Evolutionary conservation across 345 rosid species (phyloP).

Genomic region (Pugionium cornutum): DNA sequence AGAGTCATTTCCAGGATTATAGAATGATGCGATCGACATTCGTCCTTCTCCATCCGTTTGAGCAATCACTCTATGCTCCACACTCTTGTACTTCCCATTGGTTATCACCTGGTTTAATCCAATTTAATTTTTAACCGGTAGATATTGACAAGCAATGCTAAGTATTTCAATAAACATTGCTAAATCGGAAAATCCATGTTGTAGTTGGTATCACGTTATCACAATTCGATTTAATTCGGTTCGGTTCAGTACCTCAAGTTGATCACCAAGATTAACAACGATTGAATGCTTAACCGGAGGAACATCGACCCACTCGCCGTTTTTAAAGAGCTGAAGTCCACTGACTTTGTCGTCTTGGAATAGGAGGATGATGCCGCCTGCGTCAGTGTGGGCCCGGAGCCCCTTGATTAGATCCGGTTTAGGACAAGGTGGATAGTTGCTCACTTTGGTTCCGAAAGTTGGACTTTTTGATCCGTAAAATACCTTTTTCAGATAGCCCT

Average conservation of each 20-base stretch:
- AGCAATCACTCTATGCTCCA: conserved; percentile 79
- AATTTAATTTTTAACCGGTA: not conserved
- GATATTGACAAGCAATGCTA: too few relatives aligned
- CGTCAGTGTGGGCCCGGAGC: conserved; percentile 96
- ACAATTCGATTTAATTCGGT: conserved; percentile 1
- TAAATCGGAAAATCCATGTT: not conserved
- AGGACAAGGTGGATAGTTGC: conserved; percentile 98
- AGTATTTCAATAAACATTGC: not conserved
- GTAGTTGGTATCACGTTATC: too few relatives aligned
- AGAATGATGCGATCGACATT: conserved; percentile 94
- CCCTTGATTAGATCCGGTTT: conserved; percentile 90
- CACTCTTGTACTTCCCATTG: conserved; percentile 91
- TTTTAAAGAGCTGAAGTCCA: conserved; percentile 93
- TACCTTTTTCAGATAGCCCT: conserved; percentile 69
- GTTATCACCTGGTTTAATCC: conserved; percentile 66
- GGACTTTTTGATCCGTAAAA: conserved; percentile 73
- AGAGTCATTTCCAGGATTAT: conserved; percentile 89
- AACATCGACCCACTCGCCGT: conserved; percentile 84
- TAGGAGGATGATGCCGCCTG: conserved; percentile 87
- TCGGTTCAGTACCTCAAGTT: conserved; percentile 64
- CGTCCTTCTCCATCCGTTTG: conserved; percentile 66
- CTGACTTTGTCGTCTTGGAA: conserved; percentile 88
- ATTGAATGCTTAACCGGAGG: conserved; percentile 95
- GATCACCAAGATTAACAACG: conserved; percentile 92
- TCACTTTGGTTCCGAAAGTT: conserved; percentile 85